Conservation (phyloP, 2,329 filamentous ascomycete species). For the Dactylonectria macrodidyma region DNA sequence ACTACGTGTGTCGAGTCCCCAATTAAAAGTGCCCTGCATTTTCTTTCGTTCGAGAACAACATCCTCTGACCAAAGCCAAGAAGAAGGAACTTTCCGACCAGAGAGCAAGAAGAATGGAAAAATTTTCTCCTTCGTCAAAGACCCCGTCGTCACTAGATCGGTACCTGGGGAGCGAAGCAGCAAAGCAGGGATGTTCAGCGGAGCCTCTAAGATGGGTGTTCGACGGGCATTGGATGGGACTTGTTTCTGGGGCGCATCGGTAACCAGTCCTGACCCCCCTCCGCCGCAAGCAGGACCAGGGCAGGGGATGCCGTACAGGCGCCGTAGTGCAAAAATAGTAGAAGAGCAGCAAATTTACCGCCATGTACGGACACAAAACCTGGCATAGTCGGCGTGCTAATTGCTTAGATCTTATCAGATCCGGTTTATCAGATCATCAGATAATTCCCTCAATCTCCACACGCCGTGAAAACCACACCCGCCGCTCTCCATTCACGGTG, state of each 20-base stretch:
- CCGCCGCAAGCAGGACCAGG: constrained; percentile 4
- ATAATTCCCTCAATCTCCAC: constrained; percentile 62
- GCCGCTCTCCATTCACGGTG: constrained; percentile 36
- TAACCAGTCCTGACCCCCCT: constrained; percentile 25
- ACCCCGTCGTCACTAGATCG: constrained; percentile 26
- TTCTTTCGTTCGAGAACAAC: not conserved
- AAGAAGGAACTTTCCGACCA: not conserved
- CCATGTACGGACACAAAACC: constrained; percentile 4
- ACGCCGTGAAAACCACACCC: constrained; percentile 17
- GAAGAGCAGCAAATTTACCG: not conserved
- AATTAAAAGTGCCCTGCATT: not conserved
- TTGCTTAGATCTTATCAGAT: constrained; percentile 58
- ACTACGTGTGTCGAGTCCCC: not conserved
- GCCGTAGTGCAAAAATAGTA: not conserved
- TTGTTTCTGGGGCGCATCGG: constrained; percentile 28
- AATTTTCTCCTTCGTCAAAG: constrained; percentile 15
- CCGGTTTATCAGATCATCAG: constrained; percentile 71
- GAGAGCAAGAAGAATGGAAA: constrained; percentile 12
- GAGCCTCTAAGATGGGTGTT: constrained; percentile 11
- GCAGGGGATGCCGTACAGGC: not conserved
- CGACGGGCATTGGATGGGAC: constrained; percentile 9
- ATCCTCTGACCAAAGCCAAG: not conserved
- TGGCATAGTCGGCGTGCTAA: constrained; percentile 14
- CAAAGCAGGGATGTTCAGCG: constrained; percentile 17
- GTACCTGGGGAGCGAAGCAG: constrained; percentile 29